Conservation (phyloP, 371 early-diverging fungal species). For the Smittium culicis region DNA sequence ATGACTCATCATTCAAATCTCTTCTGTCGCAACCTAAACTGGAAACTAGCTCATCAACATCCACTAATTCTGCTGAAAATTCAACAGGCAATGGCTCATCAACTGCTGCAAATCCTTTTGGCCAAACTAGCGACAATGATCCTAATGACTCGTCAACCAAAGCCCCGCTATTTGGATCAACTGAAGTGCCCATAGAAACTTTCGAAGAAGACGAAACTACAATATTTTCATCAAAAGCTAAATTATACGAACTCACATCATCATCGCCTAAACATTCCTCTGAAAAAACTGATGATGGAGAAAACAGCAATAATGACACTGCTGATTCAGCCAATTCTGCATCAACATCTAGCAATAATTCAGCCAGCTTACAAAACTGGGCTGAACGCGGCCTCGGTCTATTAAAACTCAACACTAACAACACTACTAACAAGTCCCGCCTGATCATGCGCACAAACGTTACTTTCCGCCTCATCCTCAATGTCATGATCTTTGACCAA, state of each 20-base stretch:
- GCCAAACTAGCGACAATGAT: neutral
- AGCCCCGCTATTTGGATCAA: neutral
- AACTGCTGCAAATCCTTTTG: no score
- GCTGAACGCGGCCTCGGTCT: slow-evolving; percentile 26
- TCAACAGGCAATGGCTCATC: no score
- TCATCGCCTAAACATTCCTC: no score
- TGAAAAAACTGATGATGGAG: no score
- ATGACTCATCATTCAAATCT: no score
- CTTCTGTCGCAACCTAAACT: no score
- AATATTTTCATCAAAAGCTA: neutral
- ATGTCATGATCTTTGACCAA: slow-evolving; percentile 36
- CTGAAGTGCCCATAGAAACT: neutral
- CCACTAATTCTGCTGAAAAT: no score
- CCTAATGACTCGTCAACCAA: neutral
- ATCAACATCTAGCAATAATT: no score
- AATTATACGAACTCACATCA: slow-evolving; percentile 3
- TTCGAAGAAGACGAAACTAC: slow-evolving; percentile 7
- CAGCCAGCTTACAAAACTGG: no score
- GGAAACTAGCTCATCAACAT: no score
- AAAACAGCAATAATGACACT: neutral
- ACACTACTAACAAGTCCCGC: slow-evolving; percentile 19
- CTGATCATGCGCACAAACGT: slow-evolving; percentile 49
- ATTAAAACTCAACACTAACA: slow-evolving; percentile 23
- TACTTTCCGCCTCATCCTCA: slow-evolving; percentile 43
- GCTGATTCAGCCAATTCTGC: no score